Conservation (phyloP, 805 yeast genomes). For the Teunomyces kruisii region DNA sequence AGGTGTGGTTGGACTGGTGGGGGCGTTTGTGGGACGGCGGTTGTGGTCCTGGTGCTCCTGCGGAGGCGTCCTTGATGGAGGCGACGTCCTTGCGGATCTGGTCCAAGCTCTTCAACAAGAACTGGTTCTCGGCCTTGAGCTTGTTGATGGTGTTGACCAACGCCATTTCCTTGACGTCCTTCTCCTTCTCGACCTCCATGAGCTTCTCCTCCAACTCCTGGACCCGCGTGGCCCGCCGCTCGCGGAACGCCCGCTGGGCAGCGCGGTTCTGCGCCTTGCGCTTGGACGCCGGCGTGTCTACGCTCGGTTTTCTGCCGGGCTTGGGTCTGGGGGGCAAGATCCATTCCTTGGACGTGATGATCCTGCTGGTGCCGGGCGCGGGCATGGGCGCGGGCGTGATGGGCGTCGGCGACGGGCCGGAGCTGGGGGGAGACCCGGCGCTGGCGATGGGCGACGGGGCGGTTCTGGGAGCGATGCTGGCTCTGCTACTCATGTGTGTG, state of each 20-base stretch:
- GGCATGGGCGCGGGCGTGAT: slow-evolving; percentile 1
- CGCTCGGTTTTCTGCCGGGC: slow-evolving; percentile 61
- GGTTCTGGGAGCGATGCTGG: slow-evolving; percentile 13
- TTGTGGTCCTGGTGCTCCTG: too few species aligned
- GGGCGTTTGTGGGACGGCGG: too few species aligned
- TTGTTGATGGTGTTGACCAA: slow-evolving; percentile 51
- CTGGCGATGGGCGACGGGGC: slow-evolving; percentile 15
- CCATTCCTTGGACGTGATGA: slow-evolving; percentile 60
- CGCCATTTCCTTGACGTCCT: slow-evolving; percentile 58
- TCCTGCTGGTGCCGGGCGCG: slow-evolving; percentile 34
- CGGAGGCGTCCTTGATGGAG: slow-evolving; percentile 15
- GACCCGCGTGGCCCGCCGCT: slow-evolving; percentile 79
- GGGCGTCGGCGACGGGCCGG: slow-evolving; percentile 4
- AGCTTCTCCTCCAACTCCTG: slow-evolving; percentile 73
- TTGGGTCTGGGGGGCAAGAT: slow-evolving; percentile 61
- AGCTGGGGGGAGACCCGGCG: slow-evolving; percentile 6
- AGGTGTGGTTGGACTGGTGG: slow-evolving; percentile 2
- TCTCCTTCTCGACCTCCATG: slow-evolving; percentile 64
- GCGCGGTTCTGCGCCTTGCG: slow-evolving; percentile 90
- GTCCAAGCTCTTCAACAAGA: slow-evolving; percentile 42
- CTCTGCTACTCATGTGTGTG: slow-evolving; percentile 1
- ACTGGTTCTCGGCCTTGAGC: slow-evolving; percentile 46
- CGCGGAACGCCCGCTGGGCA: slow-evolving; percentile 91
- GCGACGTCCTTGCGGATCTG: slow-evolving; percentile 36
- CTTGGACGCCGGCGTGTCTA: slow-evolving; percentile 80